phyloP scores from a whole-genome alignment of 2,329 filamentous ascomycete species.

The Aspergillus floridensis region DNA sequence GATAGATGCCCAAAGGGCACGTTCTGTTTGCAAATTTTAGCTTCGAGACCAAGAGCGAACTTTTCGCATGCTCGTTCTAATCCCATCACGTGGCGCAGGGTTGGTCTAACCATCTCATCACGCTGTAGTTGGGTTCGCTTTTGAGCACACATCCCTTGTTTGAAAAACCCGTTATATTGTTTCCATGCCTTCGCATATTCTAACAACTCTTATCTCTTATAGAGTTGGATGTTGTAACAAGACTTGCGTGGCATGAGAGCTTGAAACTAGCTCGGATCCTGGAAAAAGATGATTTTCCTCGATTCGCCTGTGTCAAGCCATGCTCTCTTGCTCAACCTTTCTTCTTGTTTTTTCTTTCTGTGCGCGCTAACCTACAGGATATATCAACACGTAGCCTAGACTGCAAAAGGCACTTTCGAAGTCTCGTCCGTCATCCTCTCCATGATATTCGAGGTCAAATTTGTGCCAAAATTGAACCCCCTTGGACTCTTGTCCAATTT shows the following conservation, averaged over 20 bases:
- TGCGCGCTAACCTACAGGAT: constrained; percentile 9
- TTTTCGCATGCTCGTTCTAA: constrained; percentile 41
- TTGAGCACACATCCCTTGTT: constrained; percentile 40
- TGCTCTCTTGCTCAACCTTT: not conserved
- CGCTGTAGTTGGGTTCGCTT: constrained; percentile 44
- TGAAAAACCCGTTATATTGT: not conserved
- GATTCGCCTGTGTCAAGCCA: not conserved
- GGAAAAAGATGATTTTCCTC: constrained; percentile 15
- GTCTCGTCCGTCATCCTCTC: constrained; percentile 41
- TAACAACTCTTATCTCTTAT: not conserved
- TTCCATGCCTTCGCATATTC: constrained; percentile 1
- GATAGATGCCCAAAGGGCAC: constrained; percentile 27
- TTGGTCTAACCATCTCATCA: constrained; percentile 16
- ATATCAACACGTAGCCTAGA: not conserved
- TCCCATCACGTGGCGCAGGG: constrained; percentile 35
- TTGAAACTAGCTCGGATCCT: not conserved
- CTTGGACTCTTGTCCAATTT: constrained; percentile 23
- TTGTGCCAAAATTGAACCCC: constrained; percentile 39
- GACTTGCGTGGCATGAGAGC: not conserved
- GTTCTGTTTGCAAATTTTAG: constrained; percentile 45
- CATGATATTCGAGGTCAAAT: constrained; percentile 48
- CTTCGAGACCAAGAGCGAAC: constrained; percentile 42
- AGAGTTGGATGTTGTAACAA: not conserved
- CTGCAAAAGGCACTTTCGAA: constrained; percentile 43
- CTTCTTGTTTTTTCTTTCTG: not conserved